Evolutionary conservation across 345 rosid genomes (phyloP).

Genomic region (Gynandropsis gynandra): DNA sequence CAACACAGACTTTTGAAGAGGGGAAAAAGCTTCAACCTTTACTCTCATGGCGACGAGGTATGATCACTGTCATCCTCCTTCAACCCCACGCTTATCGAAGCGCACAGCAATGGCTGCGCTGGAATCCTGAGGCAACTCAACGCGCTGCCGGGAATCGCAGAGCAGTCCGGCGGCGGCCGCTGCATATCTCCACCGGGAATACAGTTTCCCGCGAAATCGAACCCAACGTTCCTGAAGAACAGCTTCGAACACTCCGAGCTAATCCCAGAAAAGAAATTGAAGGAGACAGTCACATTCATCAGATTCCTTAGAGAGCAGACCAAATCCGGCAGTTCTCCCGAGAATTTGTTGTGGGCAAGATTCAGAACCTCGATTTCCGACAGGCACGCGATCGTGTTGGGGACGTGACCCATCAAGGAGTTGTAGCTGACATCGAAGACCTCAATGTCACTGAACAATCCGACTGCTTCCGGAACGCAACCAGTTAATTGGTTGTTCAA

Average conservation of each 20-base stretch:
- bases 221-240: constrained; percentile 44
- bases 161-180: constrained; percentile 73
- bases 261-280: constrained; percentile 91
- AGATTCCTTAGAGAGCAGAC: constrained; percentile 62
- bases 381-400: constrained; percentile 60
- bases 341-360: constrained; percentile 62
- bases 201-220: constrained; percentile 71
- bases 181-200: constrained; percentile 71
- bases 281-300: constrained; percentile 67
- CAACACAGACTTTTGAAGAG: too few relatives aligned
- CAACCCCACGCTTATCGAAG: constrained; percentile 31
- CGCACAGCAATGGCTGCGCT: constrained; percentile 57
- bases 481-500: constrained; percentile 78
- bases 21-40: constrained; percentile 3
- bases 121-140: constrained; percentile 83
- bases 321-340: constrained; percentile 65
- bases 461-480: constrained; percentile 76
- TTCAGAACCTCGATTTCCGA: constrained; percentile 61
- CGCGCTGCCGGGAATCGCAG: constrained; percentile 48
- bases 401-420: constrained; percentile 68
- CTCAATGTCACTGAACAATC: constrained; percentile 53
- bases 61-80: neutral
- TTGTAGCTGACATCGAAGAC: constrained; percentile 79
- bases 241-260: constrained; percentile 57
- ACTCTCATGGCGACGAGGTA: constrained; percentile 12